Percentiles rank a stretch among this genome's conserved stretches.
Evolutionary conservation across 2,329 filamentous ascomycete species (phyloP).

Genomic region (Aureobasidium sp.): DNA sequence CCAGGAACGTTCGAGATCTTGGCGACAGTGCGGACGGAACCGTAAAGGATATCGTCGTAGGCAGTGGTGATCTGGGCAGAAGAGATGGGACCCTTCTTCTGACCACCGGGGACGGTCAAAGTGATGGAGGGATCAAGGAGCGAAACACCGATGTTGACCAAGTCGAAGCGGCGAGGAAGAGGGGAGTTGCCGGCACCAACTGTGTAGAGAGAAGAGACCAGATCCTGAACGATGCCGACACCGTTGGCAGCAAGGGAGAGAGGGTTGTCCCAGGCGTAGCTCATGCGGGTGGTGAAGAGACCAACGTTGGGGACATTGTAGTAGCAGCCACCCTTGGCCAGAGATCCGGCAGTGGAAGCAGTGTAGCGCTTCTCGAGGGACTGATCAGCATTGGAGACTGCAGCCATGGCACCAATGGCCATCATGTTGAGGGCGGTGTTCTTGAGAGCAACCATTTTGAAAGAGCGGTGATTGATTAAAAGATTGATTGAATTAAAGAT

Average conservation of each 20-base stretch:
- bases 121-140: neutral
- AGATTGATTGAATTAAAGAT: neutral
- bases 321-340: conserved; percentile 6
- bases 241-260: neutral
- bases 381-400: neutral
- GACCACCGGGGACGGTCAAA: conserved; percentile 17
- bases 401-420: neutral
- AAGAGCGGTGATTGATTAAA: neutral
- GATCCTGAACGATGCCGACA: neutral
- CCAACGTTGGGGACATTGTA: conserved; percentile 5
- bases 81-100: conserved; percentile 12
- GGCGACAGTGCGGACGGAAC: conserved; percentile 62
- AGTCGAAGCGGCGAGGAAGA: conserved; percentile 5
- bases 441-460: conserved; percentile 8
- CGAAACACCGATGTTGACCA: conserved; percentile 6
- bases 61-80: conserved; percentile 56
- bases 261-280: neutral
- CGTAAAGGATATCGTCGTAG: conserved; percentile 58
- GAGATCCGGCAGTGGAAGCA: neutral
- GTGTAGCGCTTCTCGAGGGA: neutral
- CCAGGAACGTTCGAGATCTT: conserved; percentile 55
- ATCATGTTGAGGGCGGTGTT: neutral
- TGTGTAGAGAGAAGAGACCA: conserved; percentile 1
- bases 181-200: neutral
- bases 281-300: conserved; percentile 1